These are phyloP conservation scores for Chlamydomonas asymmetrica DNA, from an alignment of 139 green algal species.

Conservation along the genomic window DNA sequence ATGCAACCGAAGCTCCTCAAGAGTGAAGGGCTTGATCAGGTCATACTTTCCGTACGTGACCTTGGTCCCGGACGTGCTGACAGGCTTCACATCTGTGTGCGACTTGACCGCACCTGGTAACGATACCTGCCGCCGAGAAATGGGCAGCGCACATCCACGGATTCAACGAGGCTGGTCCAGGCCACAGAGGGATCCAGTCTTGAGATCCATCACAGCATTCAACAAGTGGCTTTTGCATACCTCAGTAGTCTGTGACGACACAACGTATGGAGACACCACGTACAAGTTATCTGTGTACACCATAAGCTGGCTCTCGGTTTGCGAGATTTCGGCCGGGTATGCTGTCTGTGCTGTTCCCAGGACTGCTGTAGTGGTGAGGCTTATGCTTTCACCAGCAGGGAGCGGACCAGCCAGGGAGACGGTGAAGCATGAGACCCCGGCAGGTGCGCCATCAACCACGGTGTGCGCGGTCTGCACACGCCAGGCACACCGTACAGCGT, in stretches of 20 bases:
- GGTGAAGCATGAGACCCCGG: slow-evolving; percentile 44
- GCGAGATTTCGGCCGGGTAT: slow-evolving; percentile 60
- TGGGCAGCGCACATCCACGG: slow-evolving; percentile 29
- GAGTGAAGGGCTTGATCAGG: slow-evolving; percentile 43
- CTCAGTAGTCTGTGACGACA: slow-evolving; percentile 58
- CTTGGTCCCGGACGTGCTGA: slow-evolving; percentile 44
- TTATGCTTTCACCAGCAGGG: slow-evolving; percentile 5
- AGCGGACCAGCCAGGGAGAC: slow-evolving; percentile 33
- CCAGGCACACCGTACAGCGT: no score
- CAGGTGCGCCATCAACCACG: slow-evolving; percentile 26
- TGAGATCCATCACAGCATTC: no score
- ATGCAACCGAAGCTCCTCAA: slow-evolving; percentile 66
- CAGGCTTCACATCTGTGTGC: slow-evolving; percentile 45
- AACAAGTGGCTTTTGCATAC: slow-evolving; percentile 24
- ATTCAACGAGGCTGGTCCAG: not conserved
- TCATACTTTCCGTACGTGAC: slow-evolving; percentile 50
- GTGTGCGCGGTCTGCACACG: not conserved
- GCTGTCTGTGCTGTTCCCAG: slow-evolving; percentile 59
- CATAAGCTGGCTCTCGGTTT: slow-evolving; percentile 76
- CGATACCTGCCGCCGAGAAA: no score
- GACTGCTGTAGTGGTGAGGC: slow-evolving; percentile 33
- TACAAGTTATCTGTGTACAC: slow-evolving; percentile 60
- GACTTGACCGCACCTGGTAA: no score
- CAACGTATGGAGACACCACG: slow-evolving; percentile 67
- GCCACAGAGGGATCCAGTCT: not conserved